These are phyloP conservation scores for Exophiala spinifera DNA, from an alignment of 2,329 filamentous ascomycete genomes.

Conservation along the genomic window DNA sequence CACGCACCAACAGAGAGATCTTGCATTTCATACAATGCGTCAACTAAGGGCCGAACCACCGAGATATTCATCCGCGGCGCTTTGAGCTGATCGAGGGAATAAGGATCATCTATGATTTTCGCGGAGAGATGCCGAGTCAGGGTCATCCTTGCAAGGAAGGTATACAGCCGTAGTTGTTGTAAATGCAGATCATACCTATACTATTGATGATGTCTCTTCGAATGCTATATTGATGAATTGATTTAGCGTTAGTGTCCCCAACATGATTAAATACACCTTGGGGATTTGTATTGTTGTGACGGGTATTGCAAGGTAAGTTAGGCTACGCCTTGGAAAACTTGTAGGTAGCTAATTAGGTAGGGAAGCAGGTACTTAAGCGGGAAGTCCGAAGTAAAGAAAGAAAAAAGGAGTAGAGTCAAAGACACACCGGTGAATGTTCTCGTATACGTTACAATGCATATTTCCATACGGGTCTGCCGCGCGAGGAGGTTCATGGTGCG, in stretches of 20 bases:
- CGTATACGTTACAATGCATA: slow-evolving; percentile 25
- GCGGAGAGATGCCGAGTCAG: not conserved
- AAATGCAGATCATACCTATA: slow-evolving; percentile 24
- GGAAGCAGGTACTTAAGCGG: no score
- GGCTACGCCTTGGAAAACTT: no score
- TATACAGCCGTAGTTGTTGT: not conserved
- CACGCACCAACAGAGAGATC: slow-evolving; percentile 74
- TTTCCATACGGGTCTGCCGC: slow-evolving; percentile 25
- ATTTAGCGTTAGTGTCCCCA: no score
- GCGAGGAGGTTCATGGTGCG: slow-evolving; percentile 15
- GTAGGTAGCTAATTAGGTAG: no score
- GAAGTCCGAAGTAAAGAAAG: no score
- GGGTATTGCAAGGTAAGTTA: no score
- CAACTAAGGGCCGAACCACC: slow-evolving; percentile 76
- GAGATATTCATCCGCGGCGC: slow-evolving; percentile 78
- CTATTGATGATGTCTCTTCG: slow-evolving; percentile 33
- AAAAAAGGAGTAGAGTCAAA: no score
- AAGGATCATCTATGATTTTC: slow-evolving; percentile 54
- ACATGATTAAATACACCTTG: no score
- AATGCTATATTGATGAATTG: no score
- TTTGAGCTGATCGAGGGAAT: slow-evolving; percentile 71
- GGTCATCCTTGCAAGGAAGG: not conserved
- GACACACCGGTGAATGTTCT: slow-evolving; percentile 27
- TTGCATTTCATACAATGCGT: slow-evolving; percentile 73
- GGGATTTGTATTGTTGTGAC: not conserved